Conservation (phyloP, 1,284 basidiomycete species). For the Boletus hoseneyae region DNA sequence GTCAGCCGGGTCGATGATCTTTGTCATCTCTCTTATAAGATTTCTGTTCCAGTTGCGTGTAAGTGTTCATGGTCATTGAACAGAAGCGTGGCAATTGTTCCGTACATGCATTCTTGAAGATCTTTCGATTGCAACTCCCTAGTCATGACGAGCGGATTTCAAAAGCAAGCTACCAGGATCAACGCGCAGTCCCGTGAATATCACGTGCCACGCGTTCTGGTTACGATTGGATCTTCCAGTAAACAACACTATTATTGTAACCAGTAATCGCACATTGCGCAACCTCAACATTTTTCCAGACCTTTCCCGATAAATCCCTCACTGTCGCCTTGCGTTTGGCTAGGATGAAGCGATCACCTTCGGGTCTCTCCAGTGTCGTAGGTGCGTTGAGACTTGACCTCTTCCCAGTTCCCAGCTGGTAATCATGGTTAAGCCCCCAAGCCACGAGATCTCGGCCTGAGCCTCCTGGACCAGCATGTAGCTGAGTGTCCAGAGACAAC, state of each 20-base stretch:
- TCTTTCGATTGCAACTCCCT: constrained; percentile 33
- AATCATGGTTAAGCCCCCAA: constrained; percentile 72
- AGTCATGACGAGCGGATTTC: constrained; percentile 16
- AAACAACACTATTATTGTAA: constrained; percentile 64
- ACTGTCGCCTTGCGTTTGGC: constrained; percentile 52
- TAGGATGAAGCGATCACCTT: constrained; percentile 58
- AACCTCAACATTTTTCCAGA: constrained; percentile 64
- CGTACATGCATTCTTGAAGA: constrained; percentile 36
- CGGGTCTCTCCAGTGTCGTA: constrained; percentile 47
- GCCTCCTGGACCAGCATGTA: constrained; percentile 42
- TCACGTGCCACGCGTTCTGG: constrained; percentile 21
- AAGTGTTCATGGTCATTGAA: neutral
- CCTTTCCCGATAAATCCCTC: constrained; percentile 60
- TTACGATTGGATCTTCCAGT: constrained; percentile 60
- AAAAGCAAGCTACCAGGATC: too few species aligned
- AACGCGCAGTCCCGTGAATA: constrained; percentile 9
- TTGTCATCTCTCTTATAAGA: constrained; percentile 61
- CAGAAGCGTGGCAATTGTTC: neutral
- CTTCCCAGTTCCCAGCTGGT: constrained; percentile 85
- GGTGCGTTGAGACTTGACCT: constrained; percentile 73
- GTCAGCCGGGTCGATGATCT: constrained; percentile 69
- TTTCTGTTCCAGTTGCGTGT: constrained; percentile 40
- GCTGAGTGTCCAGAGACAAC: constrained; percentile 67
- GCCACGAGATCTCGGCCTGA: constrained; percentile 60
- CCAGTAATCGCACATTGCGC: constrained; percentile 68